Base-by-base conservation (phyloP, 1,139 yeast genomes). In the Yamadazyma taylorii region DNA sequence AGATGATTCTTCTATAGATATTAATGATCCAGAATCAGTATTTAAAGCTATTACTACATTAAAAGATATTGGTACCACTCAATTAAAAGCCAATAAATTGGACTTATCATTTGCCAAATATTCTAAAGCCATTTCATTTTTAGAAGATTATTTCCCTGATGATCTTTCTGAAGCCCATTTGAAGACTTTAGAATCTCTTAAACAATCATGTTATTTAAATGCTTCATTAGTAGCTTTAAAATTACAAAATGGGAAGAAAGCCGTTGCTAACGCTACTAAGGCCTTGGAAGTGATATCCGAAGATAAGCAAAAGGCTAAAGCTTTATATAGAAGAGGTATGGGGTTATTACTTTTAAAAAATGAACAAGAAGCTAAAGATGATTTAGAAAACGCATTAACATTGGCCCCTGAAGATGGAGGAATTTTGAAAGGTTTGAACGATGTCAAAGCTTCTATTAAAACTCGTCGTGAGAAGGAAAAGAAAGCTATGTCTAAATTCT, bases 401-500 rank as follows among this genome's bases (percentile, higher is more conserved):
- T 60, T 76, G 34, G 78, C 83, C 37, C 96, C 95, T 23, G 67
- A 69, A 26, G 98, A 92, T 55, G 79, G 77, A 2, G 96, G 85
- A 8, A 83, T 90, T 41, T 51, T 69, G 38, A 78, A 78, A 47
- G 92, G 90, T 24, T 70, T 89, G 33, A 61, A 66, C 17, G 85
- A 80, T 34, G 82, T 86, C 27, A 79, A 78, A 56, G 60, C 61
- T 33, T 56, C 66, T 28, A 66, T 79, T 37, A 76, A 77, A 47
- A 65, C 66, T 19, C 75, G 87, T 46, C 72, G 68, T 40, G 81
- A 81, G 34, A 81, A 81, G 57, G 89, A 89, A 58, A 85, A 81
- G 68, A 86, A 85, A 51, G 92, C 96, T 2, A 81, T 87, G 71
- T 67, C 94, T 35, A 89, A 87, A 60, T 85, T 90, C 69, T 90